These are phyloP conservation scores for Exophiala alcalophila DNA, from an alignment of 2,329 filamentous ascomycete species.

Conservation along the genomic window DNA sequence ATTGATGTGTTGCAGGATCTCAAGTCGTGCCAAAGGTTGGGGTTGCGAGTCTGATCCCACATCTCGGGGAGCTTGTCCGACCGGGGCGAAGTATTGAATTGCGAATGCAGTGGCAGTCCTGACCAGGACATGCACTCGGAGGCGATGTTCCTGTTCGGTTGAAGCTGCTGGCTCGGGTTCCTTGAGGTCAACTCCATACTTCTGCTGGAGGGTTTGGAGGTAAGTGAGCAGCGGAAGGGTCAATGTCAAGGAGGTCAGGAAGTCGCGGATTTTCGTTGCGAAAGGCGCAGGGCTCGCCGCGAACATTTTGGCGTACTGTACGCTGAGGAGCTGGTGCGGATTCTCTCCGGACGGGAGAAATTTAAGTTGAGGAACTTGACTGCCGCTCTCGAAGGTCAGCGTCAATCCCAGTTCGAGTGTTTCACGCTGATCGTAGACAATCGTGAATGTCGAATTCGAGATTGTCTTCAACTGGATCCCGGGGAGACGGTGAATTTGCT, in stretches of 20 bases:
- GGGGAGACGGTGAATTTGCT: conserved; percentile 22
- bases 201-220: conserved; percentile 32
- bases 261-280: conserved; percentile 19
- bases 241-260: conserved; percentile 35
- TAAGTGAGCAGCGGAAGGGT: conserved; percentile 45
- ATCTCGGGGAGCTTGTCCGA: conserved; percentile 12
- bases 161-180: neutral
- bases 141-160: conserved; percentile 1
- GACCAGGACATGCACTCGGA: conserved; percentile 27
- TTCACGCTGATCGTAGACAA: conserved; percentile 20
- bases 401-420: conserved; percentile 14
- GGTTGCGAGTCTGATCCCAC: conserved; percentile 13
- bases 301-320: conserved; percentile 19
- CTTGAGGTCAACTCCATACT: conserved; percentile 10
- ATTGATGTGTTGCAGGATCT: conserved; percentile 25
- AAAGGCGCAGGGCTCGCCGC: conserved; percentile 13
- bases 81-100: conserved; percentile 26
- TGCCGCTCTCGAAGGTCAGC: conserved; percentile 12
- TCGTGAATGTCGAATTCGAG: conserved; percentile 19
- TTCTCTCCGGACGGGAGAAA: conserved; percentile 25
- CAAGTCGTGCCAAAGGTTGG: conserved; percentile 27
- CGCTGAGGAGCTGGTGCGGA: conserved; percentile 20
- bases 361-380: conserved; percentile 14
- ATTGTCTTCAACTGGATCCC: conserved; percentile 22
- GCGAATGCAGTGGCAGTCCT: conserved; percentile 22